phyloP scores from a whole-genome alignment of 2,329 filamentous ascomycete genomes.

The Pyrenochaeta sp. region DNA sequence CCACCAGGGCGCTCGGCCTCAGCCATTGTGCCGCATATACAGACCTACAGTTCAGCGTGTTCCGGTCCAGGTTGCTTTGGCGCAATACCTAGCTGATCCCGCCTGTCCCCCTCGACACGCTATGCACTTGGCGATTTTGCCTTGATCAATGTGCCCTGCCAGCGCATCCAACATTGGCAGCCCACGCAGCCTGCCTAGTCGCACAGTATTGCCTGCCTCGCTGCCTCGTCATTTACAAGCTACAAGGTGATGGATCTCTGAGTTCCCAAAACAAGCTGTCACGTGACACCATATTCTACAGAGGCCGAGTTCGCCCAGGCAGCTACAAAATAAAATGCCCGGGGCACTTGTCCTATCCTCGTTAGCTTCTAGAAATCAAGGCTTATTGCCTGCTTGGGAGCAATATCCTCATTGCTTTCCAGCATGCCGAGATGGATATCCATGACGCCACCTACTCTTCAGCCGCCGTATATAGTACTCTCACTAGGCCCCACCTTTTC shows the following conservation, averaged over 20 bases:
- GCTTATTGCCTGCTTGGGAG: no score
- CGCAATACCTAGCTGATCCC: conserved; percentile 16
- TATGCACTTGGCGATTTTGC: conserved; percentile 18
- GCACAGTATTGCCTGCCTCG: not conserved
- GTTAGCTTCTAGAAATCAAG: no score
- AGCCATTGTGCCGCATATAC: conserved; percentile 36
- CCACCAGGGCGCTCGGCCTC: conserved; percentile 49
- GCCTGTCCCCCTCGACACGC: no score
- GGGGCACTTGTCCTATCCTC: no score
- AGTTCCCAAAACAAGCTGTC: no score
- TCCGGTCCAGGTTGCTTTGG: not conserved
- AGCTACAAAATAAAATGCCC: no score
- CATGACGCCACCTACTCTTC: not conserved
- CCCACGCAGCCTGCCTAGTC: not conserved
- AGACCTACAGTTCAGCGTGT: conserved; percentile 5
- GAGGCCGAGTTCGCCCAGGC: no score
- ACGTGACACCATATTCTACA: no score
- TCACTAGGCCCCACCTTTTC: not conserved
- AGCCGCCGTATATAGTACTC: not conserved
- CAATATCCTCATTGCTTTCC: no score
- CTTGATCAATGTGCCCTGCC: conserved; percentile 20
- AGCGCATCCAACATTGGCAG: conserved; percentile 14
- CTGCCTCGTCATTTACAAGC: not conserved
- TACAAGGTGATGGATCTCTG: not conserved
- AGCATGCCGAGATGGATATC: not conserved